Percentiles rank a stretch among this genome's conserved stretches.
phyloP scores from a whole-genome alignment of 108 stramenopile genomes.

The Stephanodiscus triporus region DNA sequence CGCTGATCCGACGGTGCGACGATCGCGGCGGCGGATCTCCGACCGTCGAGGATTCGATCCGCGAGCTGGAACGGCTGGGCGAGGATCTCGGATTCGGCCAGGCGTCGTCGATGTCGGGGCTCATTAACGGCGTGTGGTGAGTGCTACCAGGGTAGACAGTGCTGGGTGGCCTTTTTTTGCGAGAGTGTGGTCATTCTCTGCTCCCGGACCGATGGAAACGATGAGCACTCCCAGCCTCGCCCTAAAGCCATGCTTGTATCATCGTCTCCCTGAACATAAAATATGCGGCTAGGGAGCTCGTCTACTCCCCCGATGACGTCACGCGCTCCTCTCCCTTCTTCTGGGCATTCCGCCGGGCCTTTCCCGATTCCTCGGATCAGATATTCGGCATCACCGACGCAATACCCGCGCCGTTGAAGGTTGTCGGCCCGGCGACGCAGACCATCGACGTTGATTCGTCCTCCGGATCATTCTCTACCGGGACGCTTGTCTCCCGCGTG shows the following conservation, averaged over 20 bases:
- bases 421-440: slow-evolving; percentile 86
- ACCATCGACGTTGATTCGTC: slow-evolving; percentile 60
- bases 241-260: too few species aligned
- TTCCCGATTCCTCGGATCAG: slow-evolving; percentile 79
- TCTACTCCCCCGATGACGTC: slow-evolving; percentile 80
- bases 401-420: slow-evolving; percentile 80
- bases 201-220: too few species aligned
- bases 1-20: slow-evolving; percentile 31
- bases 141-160: slow-evolving; percentile 11
- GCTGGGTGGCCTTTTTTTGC: background rate
- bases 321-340: slow-evolving; percentile 87
- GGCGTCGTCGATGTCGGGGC: slow-evolving; percentile 62
- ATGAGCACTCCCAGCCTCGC: too few species aligned
- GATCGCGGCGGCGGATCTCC: slow-evolving; percentile 4
- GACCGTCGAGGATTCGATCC: slow-evolving; percentile 5
- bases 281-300: slow-evolving; percentile 56
- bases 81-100: slow-evolving; percentile 59
- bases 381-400: slow-evolving; percentile 83
- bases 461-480: slow-evolving; percentile 40
- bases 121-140: slow-evolving; percentile 74
- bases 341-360: slow-evolving; percentile 85
- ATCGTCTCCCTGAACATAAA: too few species aligned
- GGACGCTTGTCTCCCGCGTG: slow-evolving; percentile 74
- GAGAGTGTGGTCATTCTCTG: too few species aligned
- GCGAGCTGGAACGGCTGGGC: slow-evolving; percentile 37